Percentiles rank a stretch among this genome's conserved stretches.
Evolutionary conservation across 345 rosid species (phyloP).

Genomic region (Brassica juncea): DNA sequence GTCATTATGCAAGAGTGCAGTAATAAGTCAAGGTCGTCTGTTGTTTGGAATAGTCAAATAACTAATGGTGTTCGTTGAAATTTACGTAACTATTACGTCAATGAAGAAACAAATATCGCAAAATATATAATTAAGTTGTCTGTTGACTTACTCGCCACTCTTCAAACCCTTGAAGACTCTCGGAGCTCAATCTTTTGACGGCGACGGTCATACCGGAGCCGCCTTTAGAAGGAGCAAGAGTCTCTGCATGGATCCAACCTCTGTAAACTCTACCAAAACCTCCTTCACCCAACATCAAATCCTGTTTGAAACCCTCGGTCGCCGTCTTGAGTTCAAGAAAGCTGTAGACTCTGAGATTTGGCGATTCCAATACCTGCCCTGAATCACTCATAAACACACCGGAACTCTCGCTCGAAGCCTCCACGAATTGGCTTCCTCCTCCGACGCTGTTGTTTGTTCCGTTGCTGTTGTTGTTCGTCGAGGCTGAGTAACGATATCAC

Average conservation of each 20-base stretch:
- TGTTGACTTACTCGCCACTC: conserved; percentile 70
- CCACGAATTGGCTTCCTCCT: conserved; percentile 48
- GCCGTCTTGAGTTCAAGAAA: conserved; percentile 64
- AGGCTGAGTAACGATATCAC: conserved; percentile 11
- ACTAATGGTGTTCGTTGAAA: neutral
- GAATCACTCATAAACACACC: conserved; percentile 29
- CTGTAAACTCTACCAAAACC: conserved; percentile 79
- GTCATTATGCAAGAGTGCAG: neutral
- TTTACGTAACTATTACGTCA: conserved; percentile 4
- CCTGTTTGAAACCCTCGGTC: conserved; percentile 59
- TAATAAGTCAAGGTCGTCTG: conserved; percentile 27
- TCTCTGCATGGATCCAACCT: conserved; percentile 76
- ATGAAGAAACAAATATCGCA: conserved; percentile 11
- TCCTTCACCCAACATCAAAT: conserved; percentile 73
- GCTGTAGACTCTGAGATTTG: conserved; percentile 53
- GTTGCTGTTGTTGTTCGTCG: conserved; percentile 34
- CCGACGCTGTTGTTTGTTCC: conserved; percentile 43
- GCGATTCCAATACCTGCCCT: conserved; percentile 36
- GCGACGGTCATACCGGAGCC: conserved; percentile 70
- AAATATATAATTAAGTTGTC: neutral
- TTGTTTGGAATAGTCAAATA: conserved; percentile 34
- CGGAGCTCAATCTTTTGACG: conserved; percentile 68
- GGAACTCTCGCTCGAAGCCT: conserved; percentile 43
- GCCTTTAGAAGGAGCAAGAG: conserved; percentile 54
- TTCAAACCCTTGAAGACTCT: conserved; percentile 64